Base-by-base conservation (phyloP, 306 rosid genomes). In the Sesbania bispinosa region DNA sequence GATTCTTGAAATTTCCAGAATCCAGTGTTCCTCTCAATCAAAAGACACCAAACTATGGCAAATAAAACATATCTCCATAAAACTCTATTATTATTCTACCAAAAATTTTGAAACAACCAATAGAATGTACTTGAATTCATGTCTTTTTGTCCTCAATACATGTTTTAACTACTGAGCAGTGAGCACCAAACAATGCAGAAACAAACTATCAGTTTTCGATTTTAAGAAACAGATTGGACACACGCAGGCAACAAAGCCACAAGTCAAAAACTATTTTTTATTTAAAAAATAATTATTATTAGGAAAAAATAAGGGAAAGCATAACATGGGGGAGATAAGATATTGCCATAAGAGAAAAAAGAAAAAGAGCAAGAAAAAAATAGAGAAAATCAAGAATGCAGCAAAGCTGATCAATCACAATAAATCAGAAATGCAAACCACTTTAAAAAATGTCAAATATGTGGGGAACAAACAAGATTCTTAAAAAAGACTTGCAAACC, bases 1-100 rank as follows among this genome's bases (percentile, higher is more conserved):
- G 63, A 42, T 52, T 60, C 73, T 30, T 43, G 59, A 35, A 67
- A 67, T 32, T 55, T 76, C 10, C 53, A 67, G 50, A 43, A 67
- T 46, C 62, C 32, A 29, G 47, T 16, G 11, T 20, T 45, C 46
- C 46, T 74, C 55, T 51, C 47, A 19, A 32, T 35, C 15, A 0
- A 16, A 38, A 42, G 46, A 19, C 8, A 29, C 27, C 30, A 61
- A 38, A 74, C 7, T 18, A 52, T 11, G 8, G 65, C 21, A 21
- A 64, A 42, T 19, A 71, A 45, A 59, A 16, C 58, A 11, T 38
- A 45, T 71, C 18, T 59, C 36, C 48, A 5, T 29, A 29, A 29
- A 18, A 43, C 63, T n/a, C n/a, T 58, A 30, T 33, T 13, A 39
- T 41, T 48, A 6, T 43, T 43, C 47, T 43, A 18, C 76, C 46